Conservation (phyloP, 768 basidiomycete genomes). For the Leccinum disarticulatum region DNA sequence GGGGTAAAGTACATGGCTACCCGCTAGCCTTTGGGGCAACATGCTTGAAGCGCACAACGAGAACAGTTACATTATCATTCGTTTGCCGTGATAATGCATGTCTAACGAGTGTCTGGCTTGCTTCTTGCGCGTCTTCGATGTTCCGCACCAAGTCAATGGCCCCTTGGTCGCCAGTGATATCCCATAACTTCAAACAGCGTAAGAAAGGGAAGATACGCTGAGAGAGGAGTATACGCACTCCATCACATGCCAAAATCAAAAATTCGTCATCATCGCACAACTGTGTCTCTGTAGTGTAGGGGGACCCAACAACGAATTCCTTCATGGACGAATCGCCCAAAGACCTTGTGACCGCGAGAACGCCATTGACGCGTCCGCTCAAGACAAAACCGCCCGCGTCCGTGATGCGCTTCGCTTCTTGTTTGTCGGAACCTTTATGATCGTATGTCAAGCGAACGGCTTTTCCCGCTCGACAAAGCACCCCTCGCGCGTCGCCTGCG, state of each 20-base stretch:
- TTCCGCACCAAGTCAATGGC: constrained; percentile 84
- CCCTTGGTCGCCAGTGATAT: constrained; percentile 87
- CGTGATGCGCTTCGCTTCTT: constrained; percentile 96
- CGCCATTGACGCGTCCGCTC: constrained; percentile 98
- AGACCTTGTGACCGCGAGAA: constrained; percentile 93
- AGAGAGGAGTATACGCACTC: constrained; percentile 57
- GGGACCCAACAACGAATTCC: constrained; percentile 96
- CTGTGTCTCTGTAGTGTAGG: constrained; percentile 97
- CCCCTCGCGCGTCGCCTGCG: constrained; percentile 94
- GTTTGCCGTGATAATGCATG: constrained; percentile 88
- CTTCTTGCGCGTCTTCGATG: constrained; percentile 76
- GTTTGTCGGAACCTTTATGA: constrained; percentile 96
- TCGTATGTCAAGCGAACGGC: constrained; percentile 96
- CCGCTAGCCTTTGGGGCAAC: constrained; percentile 10
- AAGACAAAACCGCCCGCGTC: constrained; percentile 99
- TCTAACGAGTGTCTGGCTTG: constrained; percentile 73
- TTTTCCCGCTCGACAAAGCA: constrained; percentile 86
- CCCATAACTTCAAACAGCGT: constrained; percentile 75
- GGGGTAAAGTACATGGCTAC: constrained; percentile 6
- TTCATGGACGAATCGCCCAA: constrained; percentile 99
- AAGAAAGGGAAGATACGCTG: not conserved
- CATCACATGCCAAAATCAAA: constrained; percentile 94
- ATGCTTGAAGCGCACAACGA: constrained; percentile 81
- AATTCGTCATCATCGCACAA: constrained; percentile 92
- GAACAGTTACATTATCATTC: constrained; percentile 90